A percentile compares a stretch with the other conserved stretches of the same genome.
Conservation (phyloP, 805 yeast genomes). For the Scheffersomyces coipomensis region DNA sequence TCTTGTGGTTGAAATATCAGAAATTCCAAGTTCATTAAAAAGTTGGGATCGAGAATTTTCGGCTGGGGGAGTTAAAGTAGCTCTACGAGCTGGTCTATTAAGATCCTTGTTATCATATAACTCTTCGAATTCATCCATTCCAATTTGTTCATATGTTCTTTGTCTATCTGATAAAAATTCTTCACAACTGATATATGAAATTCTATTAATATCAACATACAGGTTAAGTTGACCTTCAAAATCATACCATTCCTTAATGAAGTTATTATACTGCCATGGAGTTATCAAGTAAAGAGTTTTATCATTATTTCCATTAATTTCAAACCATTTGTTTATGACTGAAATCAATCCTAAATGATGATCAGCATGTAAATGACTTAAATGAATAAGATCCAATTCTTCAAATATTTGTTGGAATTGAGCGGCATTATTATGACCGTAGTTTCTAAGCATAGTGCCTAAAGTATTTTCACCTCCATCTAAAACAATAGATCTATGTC, state of each 20-base stretch:
- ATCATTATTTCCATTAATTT: constrained; percentile 27
- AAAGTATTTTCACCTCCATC: constrained; percentile 97
- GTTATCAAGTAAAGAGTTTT: constrained; percentile 55
- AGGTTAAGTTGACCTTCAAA: constrained; percentile 36
- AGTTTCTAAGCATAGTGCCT: constrained; percentile 66
- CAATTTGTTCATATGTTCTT: constrained; percentile 27
- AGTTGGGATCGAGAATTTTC: constrained; percentile 27
- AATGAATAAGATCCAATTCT: constrained; percentile 64
- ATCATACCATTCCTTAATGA: constrained; percentile 65
- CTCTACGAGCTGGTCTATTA: constrained; percentile 14
- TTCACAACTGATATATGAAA: constrained; percentile 61
- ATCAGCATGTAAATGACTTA: constrained; percentile 95
- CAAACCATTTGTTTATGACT: constrained; percentile 68
- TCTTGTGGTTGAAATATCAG: constrained; percentile 54
- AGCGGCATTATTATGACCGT: constrained; percentile 44
- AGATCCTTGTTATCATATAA: constrained; percentile 22
- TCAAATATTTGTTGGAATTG: constrained; percentile 42
- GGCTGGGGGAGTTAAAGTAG: constrained; percentile 25
- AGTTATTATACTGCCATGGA: constrained; percentile 73
- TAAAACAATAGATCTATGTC: constrained; percentile 52
- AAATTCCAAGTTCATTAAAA: constrained; percentile 42
- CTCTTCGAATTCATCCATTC: constrained; percentile 30
- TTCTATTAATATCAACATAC: constrained; percentile 33
- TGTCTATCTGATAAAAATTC: constrained; percentile 38
- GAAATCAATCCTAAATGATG: constrained; percentile 87